phyloP scores from a whole-genome alignment of 2,329 filamentous ascomycete species.

The Beauveria scarabaeidicola region DNA sequence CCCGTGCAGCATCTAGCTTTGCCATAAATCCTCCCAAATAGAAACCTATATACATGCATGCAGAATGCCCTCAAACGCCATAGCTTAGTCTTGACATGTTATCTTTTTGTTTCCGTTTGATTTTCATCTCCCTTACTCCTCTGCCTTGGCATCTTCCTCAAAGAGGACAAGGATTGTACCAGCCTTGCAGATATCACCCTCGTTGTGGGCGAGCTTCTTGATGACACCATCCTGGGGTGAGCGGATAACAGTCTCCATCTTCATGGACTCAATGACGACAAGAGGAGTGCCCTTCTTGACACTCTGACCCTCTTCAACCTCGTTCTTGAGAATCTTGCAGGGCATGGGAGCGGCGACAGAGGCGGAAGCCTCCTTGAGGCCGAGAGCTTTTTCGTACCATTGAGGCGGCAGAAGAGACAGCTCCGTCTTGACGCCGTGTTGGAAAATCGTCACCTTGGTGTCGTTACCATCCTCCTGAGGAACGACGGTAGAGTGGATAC shows the following conservation, averaged over 20 bases:
- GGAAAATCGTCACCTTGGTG: constrained; percentile 69
- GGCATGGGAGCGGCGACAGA: constrained; percentile 93
- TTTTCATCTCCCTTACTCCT: constrained; percentile 14
- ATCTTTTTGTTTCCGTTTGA: too few relatives aligned
- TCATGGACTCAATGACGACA: constrained; percentile 87
- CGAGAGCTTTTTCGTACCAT: constrained; percentile 84
- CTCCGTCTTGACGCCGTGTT: constrained; percentile 52
- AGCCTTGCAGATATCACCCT: constrained; percentile 72
- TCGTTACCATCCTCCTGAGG: constrained; percentile 42
- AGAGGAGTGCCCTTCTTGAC: constrained; percentile 82
- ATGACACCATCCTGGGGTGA: constrained; percentile 66
- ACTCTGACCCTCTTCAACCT: constrained; percentile 70
- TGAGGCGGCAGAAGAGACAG: constrained; percentile 51
- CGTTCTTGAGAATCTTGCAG: constrained; percentile 87
- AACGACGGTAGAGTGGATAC: constrained; percentile 73
- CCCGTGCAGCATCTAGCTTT: neutral
- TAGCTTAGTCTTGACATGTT: neutral
- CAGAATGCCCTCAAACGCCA: constrained; percentile 10
- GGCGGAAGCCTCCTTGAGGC: constrained; percentile 69
- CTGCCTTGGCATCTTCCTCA: constrained; percentile 39
- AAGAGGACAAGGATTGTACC: constrained; percentile 69
- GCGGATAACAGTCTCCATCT: constrained; percentile 80
- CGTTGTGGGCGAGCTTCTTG: constrained; percentile 63
- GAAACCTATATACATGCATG: constrained; percentile 11
- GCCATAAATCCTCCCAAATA: constrained; percentile 5